phyloP scores from a whole-genome alignment of 805 yeast species.

The Maudiozyma bulderi region DNA sequence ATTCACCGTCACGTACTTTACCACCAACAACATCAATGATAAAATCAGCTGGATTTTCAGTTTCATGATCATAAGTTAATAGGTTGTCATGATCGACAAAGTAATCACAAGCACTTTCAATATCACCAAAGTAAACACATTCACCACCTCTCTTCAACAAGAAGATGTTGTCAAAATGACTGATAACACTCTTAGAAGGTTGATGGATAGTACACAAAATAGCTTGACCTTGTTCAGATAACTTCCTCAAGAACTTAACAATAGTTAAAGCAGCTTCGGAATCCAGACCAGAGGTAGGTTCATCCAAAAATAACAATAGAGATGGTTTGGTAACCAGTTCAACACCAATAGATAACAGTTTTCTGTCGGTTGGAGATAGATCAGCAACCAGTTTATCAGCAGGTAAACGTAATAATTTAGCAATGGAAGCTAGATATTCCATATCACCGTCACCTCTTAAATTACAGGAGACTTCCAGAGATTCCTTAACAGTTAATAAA shows the following conservation, averaged over 20 bases:
- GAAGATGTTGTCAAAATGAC: conserved; percentile 50
- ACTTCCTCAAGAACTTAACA: conserved; percentile 39
- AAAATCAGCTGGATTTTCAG: conserved; percentile 70
- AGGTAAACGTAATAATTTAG: conserved; percentile 36
- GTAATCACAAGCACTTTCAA: conserved; percentile 45
- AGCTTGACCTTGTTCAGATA: conserved; percentile 45
- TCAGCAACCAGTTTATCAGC: conserved; percentile 39
- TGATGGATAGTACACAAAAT: conserved; percentile 57
- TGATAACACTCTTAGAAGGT: conserved; percentile 52
- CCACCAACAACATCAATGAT: conserved; percentile 55
- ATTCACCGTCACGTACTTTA: conserved; percentile 42
- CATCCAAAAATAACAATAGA: conserved; percentile 46
- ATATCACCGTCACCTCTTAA: conserved; percentile 34
- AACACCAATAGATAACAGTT: conserved; percentile 45
- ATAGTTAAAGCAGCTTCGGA: conserved; percentile 55
- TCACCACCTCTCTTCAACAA: conserved; percentile 62
- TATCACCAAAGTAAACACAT: conserved; percentile 66
- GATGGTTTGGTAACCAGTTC: conserved; percentile 48
- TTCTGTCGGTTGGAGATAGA: conserved; percentile 45
- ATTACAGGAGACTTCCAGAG: conserved; percentile 42
- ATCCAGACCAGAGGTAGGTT: conserved; percentile 53
- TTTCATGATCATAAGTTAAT: conserved; percentile 37
- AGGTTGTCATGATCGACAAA: conserved; percentile 50
- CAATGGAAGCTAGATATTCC: conserved; percentile 26
- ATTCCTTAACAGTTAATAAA: conserved; percentile 44